Conservation (phyloP, 345 rosid species). For the Conringia planisiliqua region DNA sequence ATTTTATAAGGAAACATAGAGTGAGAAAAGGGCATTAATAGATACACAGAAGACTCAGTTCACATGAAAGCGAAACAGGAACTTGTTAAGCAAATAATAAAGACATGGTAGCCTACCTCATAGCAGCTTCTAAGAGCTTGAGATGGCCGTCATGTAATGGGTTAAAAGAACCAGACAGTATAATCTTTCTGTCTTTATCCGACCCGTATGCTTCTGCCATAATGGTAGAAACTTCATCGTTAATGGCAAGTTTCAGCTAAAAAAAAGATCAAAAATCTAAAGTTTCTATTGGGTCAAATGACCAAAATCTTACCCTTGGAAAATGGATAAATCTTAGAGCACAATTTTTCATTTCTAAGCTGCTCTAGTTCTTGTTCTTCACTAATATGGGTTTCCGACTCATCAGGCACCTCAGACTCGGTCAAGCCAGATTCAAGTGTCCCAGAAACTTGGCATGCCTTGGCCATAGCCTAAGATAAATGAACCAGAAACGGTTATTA, state of each 20-base stretch:
- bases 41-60: constrained; percentile 7
- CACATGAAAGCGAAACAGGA: background rate
- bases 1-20: constrained; percentile 10
- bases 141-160: constrained; percentile 93
- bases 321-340: constrained; percentile 77
- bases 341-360: constrained; percentile 57
- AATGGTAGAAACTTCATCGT: constrained; percentile 19
- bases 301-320: constrained; percentile 51
- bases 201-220: constrained; percentile 40
- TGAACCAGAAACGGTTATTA: background rate
- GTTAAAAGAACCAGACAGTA: constrained; percentile 88
- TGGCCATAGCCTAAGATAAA: constrained; percentile 67
- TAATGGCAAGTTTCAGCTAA: constrained; percentile 10
- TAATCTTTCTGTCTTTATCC: constrained; percentile 64
- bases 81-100: background rate
- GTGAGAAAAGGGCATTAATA: background rate
- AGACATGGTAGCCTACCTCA: constrained; percentile 51
- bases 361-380: constrained; percentile 82
- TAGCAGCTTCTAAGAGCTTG: constrained; percentile 87
- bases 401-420: constrained; percentile 53
- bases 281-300: constrained; percentile 15
- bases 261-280: background rate
- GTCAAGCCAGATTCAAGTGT: constrained; percentile 50
- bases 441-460: constrained; percentile 65
- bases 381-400: constrained; percentile 47